Base-by-base conservation (phyloP, 441 rosid species). In the Erodium texanum region DNA sequence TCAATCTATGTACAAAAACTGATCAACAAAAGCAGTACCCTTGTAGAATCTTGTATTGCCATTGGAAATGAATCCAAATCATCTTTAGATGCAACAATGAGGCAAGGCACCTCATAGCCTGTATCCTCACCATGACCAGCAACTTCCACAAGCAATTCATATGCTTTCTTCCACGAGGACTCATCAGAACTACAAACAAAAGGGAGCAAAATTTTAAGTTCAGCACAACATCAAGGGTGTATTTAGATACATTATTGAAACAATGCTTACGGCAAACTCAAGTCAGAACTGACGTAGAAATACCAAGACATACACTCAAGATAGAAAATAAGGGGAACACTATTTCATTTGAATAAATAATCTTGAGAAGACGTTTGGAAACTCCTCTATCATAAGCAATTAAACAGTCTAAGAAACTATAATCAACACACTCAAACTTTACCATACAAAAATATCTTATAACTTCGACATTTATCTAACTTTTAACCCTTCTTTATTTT, bases 11-110 rank as follows among this genome's bases (percentile, higher is more conserved):
- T 54, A 7, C 9, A 54, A 54, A 5, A 20, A 54, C 6, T 54
- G 23, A 18, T 18, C 11, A 15, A 18, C 0, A 8, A 54, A 54
- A 54, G n/a, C 61, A 54, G 10, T 80, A 86, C 93, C 83, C 84
- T 78, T 58, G 87, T 85, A 64, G 90, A 78, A 73, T 84, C 85
- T 69, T 83, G 87, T 66, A 83, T 82, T 52, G 87, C 79, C 83
- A 84, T 82, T 38, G 83, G 81, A 79, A 74, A 78, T 34, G 93
- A 80, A 72, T 81, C 83, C 74, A 86, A 73, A 78, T 88, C 93
- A 78, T 86, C 93, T 74, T 88, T 88, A 1, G 90, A 86, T 1
- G 93, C 87, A 65, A 88, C 76, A 54, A 88, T 83, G 43, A 86
- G 82, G 77, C 90, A 88, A 5, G 93, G 93, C 45, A 78, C 85